These are phyloP conservation scores for Pythium volutum DNA, from an alignment of 352 stramenopile species.

Conservation along the genomic window DNA sequence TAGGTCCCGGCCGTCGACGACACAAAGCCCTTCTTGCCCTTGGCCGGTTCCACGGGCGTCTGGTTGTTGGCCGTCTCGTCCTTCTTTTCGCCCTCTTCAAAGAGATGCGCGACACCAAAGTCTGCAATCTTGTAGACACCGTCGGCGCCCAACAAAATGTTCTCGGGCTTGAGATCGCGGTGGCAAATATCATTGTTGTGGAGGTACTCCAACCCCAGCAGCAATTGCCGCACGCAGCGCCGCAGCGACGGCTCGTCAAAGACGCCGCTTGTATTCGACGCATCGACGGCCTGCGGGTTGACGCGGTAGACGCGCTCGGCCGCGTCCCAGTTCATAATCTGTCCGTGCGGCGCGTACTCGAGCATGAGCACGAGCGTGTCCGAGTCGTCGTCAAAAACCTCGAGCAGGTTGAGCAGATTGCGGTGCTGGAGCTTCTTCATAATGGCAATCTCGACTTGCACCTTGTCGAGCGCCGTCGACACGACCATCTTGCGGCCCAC, in stretches of 20 bases:
- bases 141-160: slow-evolving; percentile 69
- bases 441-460: slow-evolving; percentile 86
- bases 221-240: slow-evolving; percentile 60
- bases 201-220: slow-evolving; percentile 79
- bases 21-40: slow-evolving; percentile 65
- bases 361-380: slow-evolving; percentile 85
- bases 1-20: slow-evolving; percentile 81
- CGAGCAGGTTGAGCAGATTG: slow-evolving; percentile 77
- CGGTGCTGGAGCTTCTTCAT: slow-evolving; percentile 86
- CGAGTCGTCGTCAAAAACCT: slow-evolving; percentile 81
- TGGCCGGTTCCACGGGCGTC: background rate
- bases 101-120: slow-evolving; percentile 83
- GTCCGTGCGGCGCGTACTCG: slow-evolving; percentile 75
- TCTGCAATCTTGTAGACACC: slow-evolving; percentile 82
- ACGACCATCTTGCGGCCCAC: slow-evolving; percentile 81
- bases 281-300: slow-evolving; percentile 10
- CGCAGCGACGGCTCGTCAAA: slow-evolving; percentile 63
- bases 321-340: slow-evolving; percentile 85
- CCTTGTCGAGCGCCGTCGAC: slow-evolving; percentile 83
- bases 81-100: slow-evolving; percentile 48
- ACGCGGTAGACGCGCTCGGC: slow-evolving; percentile 51
- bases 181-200: slow-evolving; percentile 87
- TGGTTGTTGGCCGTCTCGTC: slow-evolving; percentile 26
- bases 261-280: slow-evolving; percentile 11
- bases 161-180: slow-evolving; percentile 84